phyloP scores from a whole-genome alignment of 2,329 filamentous ascomycete genomes.

The Anthostomella pinea region DNA sequence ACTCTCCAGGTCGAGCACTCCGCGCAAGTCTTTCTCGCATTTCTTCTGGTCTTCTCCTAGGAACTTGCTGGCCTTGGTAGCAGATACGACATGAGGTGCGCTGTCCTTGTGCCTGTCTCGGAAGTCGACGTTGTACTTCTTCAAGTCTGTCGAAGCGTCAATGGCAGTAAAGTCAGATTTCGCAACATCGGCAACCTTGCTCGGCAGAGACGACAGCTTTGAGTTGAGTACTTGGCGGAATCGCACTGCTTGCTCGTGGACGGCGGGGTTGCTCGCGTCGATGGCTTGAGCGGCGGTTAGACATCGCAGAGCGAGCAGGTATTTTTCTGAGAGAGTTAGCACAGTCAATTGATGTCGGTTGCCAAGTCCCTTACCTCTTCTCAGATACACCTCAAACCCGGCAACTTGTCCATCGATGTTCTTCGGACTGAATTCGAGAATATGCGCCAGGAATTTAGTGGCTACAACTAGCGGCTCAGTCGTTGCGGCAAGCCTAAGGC shows the following conservation, averaged over 20 bases:
- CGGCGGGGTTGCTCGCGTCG: conserved; percentile 64
- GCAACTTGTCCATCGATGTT: conserved; percentile 78
- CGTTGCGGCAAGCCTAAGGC: conserved; percentile 75
- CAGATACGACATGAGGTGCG: conserved; percentile 60
- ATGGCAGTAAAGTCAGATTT: conserved; percentile 64
- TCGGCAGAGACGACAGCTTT: conserved; percentile 56
- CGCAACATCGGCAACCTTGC: conserved; percentile 67
- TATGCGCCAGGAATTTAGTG: conserved; percentile 77
- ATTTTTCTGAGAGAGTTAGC: conserved; percentile 62
- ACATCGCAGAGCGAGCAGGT: conserved; percentile 81
- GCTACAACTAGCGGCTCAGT: conserved; percentile 80
- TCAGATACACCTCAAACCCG: conserved; percentile 86
- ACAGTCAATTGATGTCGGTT: neutral
- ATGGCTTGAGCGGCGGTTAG: conserved; percentile 70
- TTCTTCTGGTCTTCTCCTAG: conserved; percentile 56
- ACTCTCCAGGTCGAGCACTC: conserved; percentile 46
- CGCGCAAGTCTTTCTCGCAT: conserved; percentile 58
- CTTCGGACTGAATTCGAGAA: conserved; percentile 79
- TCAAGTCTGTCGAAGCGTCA: conserved; percentile 55
- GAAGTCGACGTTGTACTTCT: conserved; percentile 66
- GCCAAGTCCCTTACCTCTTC: conserved; percentile 69
- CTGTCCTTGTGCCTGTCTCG: conserved; percentile 60
- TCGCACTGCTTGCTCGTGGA: conserved; percentile 71
- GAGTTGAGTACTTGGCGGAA: conserved; percentile 63
- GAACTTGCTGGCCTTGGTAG: conserved; percentile 56